Base-by-base conservation (phyloP, 768 basidiomycete genomes). In the Saitozyma sp. region DNA sequence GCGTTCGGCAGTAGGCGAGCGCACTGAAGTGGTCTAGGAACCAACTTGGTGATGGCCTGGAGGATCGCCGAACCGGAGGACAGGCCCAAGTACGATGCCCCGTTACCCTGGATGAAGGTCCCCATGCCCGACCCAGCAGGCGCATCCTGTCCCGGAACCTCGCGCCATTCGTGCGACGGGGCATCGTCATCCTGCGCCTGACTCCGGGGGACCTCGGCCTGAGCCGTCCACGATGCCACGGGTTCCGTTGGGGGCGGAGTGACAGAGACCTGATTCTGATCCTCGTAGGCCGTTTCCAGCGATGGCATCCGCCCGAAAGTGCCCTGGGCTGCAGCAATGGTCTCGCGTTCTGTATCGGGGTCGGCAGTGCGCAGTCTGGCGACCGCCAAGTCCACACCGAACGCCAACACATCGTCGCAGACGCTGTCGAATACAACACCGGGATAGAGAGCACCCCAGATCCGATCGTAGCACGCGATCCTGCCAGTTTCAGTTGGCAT, bases 1-100 rank as follows among this genome's bases (percentile, higher is more conserved):
- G 16, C n/a, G n/a, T n/a, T 42, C 14, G n/a, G 40, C 37, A 16
- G 19, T 42, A 29, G 19, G 59, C 50, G 16, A 20, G 37, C n/a
- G 39, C 41, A 8, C 17, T 17, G 9, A 14, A 38, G 29, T n/a
- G 19, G 50, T 50, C 58, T 50, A 13, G 64, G 46, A 14, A 39
- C 40, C 38, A 68, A 46, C n/a, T 58, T 38, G 13, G 51, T 17
- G 6, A 68, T 68, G 9, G 60, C 66, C 41, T 60, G 56, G 57
- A 68, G 58, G 20, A 64, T 61, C 9, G 63, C 64, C 55, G 63
- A 63, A 13, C 63, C 63, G 48, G 59, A 61, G 3, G 66, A 68
- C 42, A 68, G 48, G 10, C 66, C 66, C 43, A 64, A 13, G 39
- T 61, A 67, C 9, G 52, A 45, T 13, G 42, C 53, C 13, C 65